Evolutionary conservation across 441 rosid genomes (phyloP).

Genomic region (Kokia cookei): DNA sequence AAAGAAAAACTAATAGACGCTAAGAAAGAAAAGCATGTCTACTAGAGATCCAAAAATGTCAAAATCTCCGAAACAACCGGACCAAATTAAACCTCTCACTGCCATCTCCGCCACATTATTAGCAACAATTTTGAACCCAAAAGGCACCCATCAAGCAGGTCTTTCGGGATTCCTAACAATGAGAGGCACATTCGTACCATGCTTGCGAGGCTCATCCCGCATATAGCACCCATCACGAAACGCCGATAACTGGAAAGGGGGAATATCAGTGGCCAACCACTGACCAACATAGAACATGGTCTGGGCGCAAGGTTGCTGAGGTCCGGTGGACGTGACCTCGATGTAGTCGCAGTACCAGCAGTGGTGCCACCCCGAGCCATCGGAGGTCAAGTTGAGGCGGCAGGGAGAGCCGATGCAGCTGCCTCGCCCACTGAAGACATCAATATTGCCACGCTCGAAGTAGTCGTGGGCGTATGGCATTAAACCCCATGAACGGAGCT

Average conservation of each 20-base stretch:
- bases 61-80: neutral
- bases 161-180: slow-evolving; percentile 4
- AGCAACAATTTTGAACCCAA: neutral
- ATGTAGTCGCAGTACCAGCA: slow-evolving; percentile 34
- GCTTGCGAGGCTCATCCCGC: neutral
- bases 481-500: slow-evolving; percentile 20
- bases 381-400: slow-evolving; percentile 30
- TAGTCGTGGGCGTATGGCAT: slow-evolving; percentile 26
- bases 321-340: slow-evolving; percentile 24
- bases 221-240: slow-evolving; percentile 26
- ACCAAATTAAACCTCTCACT: neutral
- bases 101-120: neutral
- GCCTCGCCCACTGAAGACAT: slow-evolving; percentile 28
- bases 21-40: neutral
- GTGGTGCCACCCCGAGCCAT: slow-evolving; percentile 23
- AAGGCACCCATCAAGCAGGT: neutral
- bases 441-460: slow-evolving; percentile 28
- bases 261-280: slow-evolving; percentile 22
- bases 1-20: neutral
- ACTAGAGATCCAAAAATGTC: neutral
- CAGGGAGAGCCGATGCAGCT: slow-evolving; percentile 25
- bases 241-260: slow-evolving; percentile 18
- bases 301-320: slow-evolving; percentile 17
- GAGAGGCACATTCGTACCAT: neutral
- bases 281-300: slow-evolving; percentile 16